Percentiles rank a stretch among this genome's conserved stretches.
phyloP scores from a whole-genome alignment of 108 stramenopile species.

The Nitzschia putrida region DNA sequence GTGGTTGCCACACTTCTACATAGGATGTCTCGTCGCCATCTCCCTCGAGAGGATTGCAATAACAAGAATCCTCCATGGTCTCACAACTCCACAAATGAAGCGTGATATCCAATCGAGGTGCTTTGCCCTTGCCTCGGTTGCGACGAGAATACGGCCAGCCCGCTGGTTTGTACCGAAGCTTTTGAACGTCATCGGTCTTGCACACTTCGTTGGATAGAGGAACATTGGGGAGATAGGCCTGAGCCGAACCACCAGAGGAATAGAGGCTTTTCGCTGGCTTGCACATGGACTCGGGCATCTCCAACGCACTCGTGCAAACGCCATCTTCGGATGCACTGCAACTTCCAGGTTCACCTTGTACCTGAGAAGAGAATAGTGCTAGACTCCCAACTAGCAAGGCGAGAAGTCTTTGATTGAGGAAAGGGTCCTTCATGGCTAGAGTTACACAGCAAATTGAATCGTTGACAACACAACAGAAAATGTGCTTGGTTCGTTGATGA shows the following conservation, averaged over 20 bases:
- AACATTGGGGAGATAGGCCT: constrained; percentile 65
- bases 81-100: constrained; percentile 25
- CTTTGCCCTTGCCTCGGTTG: constrained; percentile 27
- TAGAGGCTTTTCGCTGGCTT: constrained; percentile 16
- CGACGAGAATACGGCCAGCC: constrained; percentile 44
- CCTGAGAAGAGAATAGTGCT: neutral
- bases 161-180: constrained; percentile 36
- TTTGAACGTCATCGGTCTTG: neutral
- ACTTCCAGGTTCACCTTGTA: constrained; percentile 2
- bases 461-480: too few relatives aligned
- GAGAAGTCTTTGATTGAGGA: neutral
- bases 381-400: neutral
- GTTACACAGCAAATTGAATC: too few relatives aligned
- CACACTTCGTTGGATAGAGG: constrained; percentile 38
- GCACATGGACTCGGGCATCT: neutral
- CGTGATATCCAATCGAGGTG: constrained; percentile 26
- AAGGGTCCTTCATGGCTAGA: neutral
- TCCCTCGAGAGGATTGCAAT: constrained; percentile 15
- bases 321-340: constrained; percentile 17
- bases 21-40: neutral
- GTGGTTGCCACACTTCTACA: constrained; percentile 69
- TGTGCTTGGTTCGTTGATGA: neutral
- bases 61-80: constrained; percentile 21
- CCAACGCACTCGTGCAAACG: neutral
- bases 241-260: constrained; percentile 50